phyloP scores from a whole-genome alignment of 2,329 filamentous ascomycete genomes.

The Exophiala phaeomuriformis region DNA sequence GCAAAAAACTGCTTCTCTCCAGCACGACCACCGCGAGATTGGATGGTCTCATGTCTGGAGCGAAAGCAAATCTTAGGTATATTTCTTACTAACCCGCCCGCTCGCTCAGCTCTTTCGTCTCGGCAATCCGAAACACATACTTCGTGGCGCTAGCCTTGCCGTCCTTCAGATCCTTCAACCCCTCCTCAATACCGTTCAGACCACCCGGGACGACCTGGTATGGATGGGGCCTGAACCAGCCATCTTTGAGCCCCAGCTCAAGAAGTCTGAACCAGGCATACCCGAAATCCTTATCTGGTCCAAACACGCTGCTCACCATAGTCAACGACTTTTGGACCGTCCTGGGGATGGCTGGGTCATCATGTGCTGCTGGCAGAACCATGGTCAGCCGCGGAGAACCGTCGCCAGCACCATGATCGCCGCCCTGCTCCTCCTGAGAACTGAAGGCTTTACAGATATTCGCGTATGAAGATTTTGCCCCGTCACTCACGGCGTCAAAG shows the following conservation, averaged over 20 bases:
- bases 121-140: slow-evolving; percentile 52
- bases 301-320: neutral
- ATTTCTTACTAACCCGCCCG: neutral
- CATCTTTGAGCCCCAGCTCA: slow-evolving; percentile 41
- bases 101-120: slow-evolving; percentile 32
- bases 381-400: neutral
- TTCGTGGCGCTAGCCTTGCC: slow-evolving; percentile 58
- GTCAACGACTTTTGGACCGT: neutral
- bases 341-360: neutral
- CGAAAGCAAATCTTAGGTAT: neutral
- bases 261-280: slow-evolving; percentile 40
- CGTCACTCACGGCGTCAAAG: slow-evolving; percentile 48
- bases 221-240: slow-evolving; percentile 45
- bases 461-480: slow-evolving; percentile 30
- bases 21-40: too few species aligned
- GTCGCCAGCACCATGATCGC: neutral
- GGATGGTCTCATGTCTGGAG: too few species aligned
- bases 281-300: slow-evolving; percentile 35
- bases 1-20: too few species aligned
- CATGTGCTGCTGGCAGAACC: neutral
- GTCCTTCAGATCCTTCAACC: slow-evolving; percentile 48
- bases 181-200: slow-evolving; percentile 47
- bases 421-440: neutral
- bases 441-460: slow-evolving; percentile 27
- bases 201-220: slow-evolving; percentile 48